Percentiles rank a stretch among this genome's conserved stretches.
phyloP scores from a whole-genome alignment of 495 filamentous ascomycete species.

The Lophium mytilinum region DNA sequence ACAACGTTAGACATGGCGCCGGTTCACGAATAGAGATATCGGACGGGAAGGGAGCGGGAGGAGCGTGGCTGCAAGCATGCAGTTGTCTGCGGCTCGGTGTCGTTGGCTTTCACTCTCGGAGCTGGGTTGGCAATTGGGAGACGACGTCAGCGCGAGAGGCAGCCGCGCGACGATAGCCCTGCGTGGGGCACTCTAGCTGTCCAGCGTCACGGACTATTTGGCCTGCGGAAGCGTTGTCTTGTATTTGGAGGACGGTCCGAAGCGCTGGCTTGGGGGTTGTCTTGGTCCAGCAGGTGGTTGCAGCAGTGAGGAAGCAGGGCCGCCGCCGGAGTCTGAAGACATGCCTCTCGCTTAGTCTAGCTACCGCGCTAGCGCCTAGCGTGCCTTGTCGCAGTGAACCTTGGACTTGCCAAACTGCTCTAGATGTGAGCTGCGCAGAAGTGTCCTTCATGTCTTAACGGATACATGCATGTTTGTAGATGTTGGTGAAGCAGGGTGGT shows the following conservation, averaged over 20 bases:
- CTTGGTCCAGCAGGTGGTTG: constrained; percentile 15
- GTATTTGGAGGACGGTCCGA: constrained; percentile 9
- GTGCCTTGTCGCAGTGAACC: too few relatives aligned
- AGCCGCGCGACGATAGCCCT: constrained; percentile 3
- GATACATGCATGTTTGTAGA: too few relatives aligned
- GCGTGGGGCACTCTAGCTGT: neutral
- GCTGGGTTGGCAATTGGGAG: neutral
- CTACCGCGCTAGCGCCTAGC: too few relatives aligned
- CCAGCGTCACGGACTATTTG: neutral
- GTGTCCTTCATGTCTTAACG: too few relatives aligned
- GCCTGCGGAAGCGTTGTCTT: constrained; percentile 1
- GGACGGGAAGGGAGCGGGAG: neutral
- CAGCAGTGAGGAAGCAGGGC: constrained; percentile 1
- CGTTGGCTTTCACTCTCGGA: neutral
- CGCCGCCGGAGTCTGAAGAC: constrained; percentile 7
- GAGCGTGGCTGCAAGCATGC: neutral
- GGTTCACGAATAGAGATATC: neutral
- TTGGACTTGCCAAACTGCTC: too few relatives aligned
- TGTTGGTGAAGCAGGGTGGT: too few relatives aligned
- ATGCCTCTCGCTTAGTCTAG: neutral
- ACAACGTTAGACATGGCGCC: constrained; percentile 23
- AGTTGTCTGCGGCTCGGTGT: neutral
- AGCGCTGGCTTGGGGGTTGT: constrained; percentile 9
- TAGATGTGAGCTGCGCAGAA: too few relatives aligned
- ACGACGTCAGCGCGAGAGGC: constrained; percentile 14